Base-by-base conservation (phyloP, 2,329 filamentous ascomycete species). In the Colletotrichum ledebouriae region DNA sequence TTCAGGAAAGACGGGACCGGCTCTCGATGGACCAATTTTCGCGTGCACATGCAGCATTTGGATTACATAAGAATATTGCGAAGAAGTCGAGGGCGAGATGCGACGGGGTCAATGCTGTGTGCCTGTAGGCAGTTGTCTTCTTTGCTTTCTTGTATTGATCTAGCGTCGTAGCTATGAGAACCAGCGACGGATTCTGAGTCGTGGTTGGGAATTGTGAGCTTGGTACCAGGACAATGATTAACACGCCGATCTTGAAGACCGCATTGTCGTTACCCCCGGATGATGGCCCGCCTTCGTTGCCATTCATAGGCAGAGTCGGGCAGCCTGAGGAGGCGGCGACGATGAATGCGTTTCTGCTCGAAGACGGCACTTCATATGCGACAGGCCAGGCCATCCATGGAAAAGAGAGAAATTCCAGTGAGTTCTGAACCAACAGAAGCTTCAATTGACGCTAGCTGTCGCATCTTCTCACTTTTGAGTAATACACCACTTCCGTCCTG, bases 1-100 rank as follows among this genome's bases (percentile, higher is more conserved):
- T 12, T 72, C 79, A 10, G 84, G 84, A 0, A 60, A 82, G 2
- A 73, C 73, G 7, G 82, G 80, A 0, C 72, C 74, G 2, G 71
- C 73, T 0, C 73, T 74, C 6, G 71, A 73, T 10, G 72, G 75
- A 0, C 77, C 79, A 1, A 78, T 78, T 50, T 63, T 70, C 1
- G 74, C 74, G 76, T 25, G 79, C 79, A 47, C 73, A 75, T 10
- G 77, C 73, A 0, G 73, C 79, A 0, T 65, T 79, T 2, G 76
- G 76, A 0, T 64, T 80, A 15, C 74, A 72, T 0, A 73, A 72
- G 25, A 71, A 74, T 2, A 76, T 75, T 1, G 78, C 78, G 0
- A 73, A 74, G 39, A 74, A 79, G 37, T 67, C 69, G 20, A 72
- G 71, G 2, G 25, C 70, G 9, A 70, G 70, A 15, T 57, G 70